Conservation (phyloP, 83 land plant species). For the Isoetes engelmannii region DNA sequence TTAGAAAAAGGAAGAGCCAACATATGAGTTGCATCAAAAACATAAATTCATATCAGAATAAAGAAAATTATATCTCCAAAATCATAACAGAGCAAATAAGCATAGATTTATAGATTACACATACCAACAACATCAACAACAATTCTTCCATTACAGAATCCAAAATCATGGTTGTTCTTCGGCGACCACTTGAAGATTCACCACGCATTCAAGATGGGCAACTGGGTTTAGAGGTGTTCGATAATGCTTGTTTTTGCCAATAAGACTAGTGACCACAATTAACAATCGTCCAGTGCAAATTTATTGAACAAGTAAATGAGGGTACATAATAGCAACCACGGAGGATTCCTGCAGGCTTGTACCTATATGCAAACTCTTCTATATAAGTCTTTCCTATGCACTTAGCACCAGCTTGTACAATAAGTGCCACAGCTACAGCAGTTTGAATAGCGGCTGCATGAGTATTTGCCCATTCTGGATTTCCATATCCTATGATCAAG, state of each 20-base stretch:
- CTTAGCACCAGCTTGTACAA: slow-evolving; percentile 63
- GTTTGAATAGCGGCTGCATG: slow-evolving; percentile 51
- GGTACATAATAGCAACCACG: too few relatives aligned
- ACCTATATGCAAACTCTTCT: slow-evolving; percentile 83
- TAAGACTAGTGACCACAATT: slow-evolving; percentile 43
- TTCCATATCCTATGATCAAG: slow-evolving; percentile 75
- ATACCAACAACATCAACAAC: slow-evolving; percentile 17
- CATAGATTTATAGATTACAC: background rate
- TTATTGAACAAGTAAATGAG: too few relatives aligned
- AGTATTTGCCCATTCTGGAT: slow-evolving; percentile 74
- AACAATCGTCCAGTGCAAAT: too few relatives aligned
- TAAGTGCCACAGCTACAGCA: slow-evolving; percentile 45
- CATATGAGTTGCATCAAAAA: too few relatives aligned
- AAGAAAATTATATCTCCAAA: background rate
- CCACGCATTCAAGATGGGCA: slow-evolving; percentile 70
- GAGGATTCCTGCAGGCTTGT: background rate
- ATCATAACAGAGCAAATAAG: background rate
- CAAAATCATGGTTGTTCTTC: too few relatives aligned
- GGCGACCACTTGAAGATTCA: slow-evolving; percentile 93
- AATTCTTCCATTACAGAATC: slow-evolving; percentile 23
- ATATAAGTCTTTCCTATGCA: slow-evolving; percentile 75
- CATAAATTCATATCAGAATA: background rate
- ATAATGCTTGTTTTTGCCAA: slow-evolving; percentile 82
- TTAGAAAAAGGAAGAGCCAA: too few relatives aligned
- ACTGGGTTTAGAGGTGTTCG: slow-evolving; percentile 85